Evolutionary conservation across 202 grass and related monocot genomes (phyloP).

Genomic region (Saccharum hybrid): DNA sequence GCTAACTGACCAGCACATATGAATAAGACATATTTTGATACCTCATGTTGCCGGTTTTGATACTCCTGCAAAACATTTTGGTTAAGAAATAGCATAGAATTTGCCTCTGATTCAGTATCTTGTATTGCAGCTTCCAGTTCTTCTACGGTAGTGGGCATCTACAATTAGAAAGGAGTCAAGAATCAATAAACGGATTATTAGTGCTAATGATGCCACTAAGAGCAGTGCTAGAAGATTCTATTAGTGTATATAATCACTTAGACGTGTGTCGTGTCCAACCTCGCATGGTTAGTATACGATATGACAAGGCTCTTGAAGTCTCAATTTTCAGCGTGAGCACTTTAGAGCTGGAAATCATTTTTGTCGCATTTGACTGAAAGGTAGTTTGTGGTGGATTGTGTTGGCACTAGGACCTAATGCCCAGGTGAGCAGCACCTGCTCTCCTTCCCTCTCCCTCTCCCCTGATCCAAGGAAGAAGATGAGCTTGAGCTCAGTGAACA

Average conservation of each 20-base stretch:
- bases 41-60: slow-evolving; percentile 78
- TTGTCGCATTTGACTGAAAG: neutral
- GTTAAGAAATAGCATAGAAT: slow-evolving; percentile 94
- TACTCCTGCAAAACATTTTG: slow-evolving; percentile 93
- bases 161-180: slow-evolving; percentile 36
- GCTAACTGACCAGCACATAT: neutral
- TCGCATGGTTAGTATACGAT: no score
- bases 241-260: slow-evolving; percentile 13
- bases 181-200: slow-evolving; percentile 6
- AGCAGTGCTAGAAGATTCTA: slow-evolving; percentile 14
- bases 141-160: slow-evolving; percentile 86
- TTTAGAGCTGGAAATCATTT: slow-evolving; percentile 16
- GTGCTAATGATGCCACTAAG: slow-evolving; percentile 29
- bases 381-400: neutral
- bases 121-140: slow-evolving; percentile 82
- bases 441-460: no score
- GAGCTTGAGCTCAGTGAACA: no score
- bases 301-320: neutral
- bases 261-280: neutral
- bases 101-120: slow-evolving; percentile 88
- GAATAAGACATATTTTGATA: slow-evolving; percentile 33
- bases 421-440: no score
- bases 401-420: no score
- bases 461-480: no score
- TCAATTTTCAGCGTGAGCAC: neutral